Base-by-base conservation (phyloP, 192 early-diverging fungal genomes). In the Powellomyces hirtus region DNA sequence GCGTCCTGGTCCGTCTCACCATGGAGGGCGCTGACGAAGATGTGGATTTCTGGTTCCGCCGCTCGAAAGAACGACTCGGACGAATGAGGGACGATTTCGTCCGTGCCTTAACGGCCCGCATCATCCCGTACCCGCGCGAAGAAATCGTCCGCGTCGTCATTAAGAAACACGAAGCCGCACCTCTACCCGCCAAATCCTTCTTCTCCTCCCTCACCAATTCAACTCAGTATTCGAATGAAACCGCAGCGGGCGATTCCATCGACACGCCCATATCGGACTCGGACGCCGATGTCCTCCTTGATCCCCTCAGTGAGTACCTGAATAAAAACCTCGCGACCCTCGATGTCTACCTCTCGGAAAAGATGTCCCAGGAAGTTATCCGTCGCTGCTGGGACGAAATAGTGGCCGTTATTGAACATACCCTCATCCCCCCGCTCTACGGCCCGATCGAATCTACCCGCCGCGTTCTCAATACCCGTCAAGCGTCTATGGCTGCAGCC, bases 11-110 rank as follows among this genome's bases (percentile, higher is more conserved):
- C 26, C 73, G 83, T 8, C 37, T 85, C 34, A 84, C 83, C 5
- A 66, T 85, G 77, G 83, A 84, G 56, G 83, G 83, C 26, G 83
- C 80, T 62, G 72, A 75, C 20, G 83, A 85, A 59, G 83, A 85
- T 56, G 81, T 85, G 4, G 82, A 81, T 36, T 85, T 85, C 64
- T 85, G 81, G 79, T 85, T 85, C 66, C 51, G 79, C 13, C 27
- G 78, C 8, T 73, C 66, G 30, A 76, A 77, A 22, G 81, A 85
- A 50, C 69, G 77, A 38, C 68, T 85, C 22, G 75, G 70, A 7
- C 66, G 83, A 7, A 81, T 81, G 4, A 53, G 81, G 10, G 80
- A 84, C 53, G 79, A 81, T 61, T 84, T 85, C 53, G 68, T 84
- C 1, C 72, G 83, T 11, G 35, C 77, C 1, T 62, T 85, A 30